A percentile compares a stretch with the other conserved stretches of the same genome.
phyloP scores from a whole-genome alignment of 176 grass and related monocot genomes.

The Pontederia crassipes region DNA sequence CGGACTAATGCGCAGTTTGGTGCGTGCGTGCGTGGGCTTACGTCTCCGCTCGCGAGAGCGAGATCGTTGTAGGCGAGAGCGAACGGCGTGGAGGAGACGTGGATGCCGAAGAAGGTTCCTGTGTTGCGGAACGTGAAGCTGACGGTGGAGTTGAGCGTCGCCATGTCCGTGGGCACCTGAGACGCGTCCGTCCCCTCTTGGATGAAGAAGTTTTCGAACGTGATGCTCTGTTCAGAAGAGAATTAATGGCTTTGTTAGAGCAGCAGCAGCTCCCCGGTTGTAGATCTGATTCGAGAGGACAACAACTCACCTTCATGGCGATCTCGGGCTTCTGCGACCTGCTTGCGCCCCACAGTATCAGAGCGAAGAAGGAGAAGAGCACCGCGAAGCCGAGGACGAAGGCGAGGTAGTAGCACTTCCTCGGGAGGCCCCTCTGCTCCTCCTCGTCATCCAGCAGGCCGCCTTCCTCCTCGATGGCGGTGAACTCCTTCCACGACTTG shows the following conservation, averaged over 20 bases:
- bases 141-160: slow-evolving; percentile 72
- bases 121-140: slow-evolving; percentile 79
- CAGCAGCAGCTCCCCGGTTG: no score
- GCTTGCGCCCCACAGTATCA: slow-evolving; percentile 86
- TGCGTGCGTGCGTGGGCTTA: not conserved
- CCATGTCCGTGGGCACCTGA: slow-evolving; percentile 94
- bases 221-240: slow-evolving; percentile 45
- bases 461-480: slow-evolving; percentile 67
- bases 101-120: slow-evolving; percentile 89
- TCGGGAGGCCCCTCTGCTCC: slow-evolving; percentile 29
- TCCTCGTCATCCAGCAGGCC: slow-evolving; percentile 44
- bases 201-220: slow-evolving; percentile 79
- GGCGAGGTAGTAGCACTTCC: slow-evolving; percentile 49
- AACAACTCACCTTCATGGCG: slow-evolving; percentile 36
- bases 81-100: slow-evolving; percentile 46
- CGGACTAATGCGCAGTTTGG: not conserved
- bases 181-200: slow-evolving; percentile 96
- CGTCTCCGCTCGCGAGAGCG: slow-evolving; percentile 54
- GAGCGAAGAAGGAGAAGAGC: slow-evolving; percentile 88
- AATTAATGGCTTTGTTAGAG: not conserved
- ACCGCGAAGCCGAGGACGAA: slow-evolving; percentile 49
- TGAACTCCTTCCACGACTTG: slow-evolving; percentile 51
- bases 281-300: no score
- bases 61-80: slow-evolving; percentile 64
- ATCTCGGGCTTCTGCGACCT: slow-evolving; percentile 73